These are phyloP conservation scores for Zygoascus tannicola DNA, from an alignment of 805 yeast species.

Conservation along the genomic window DNA sequence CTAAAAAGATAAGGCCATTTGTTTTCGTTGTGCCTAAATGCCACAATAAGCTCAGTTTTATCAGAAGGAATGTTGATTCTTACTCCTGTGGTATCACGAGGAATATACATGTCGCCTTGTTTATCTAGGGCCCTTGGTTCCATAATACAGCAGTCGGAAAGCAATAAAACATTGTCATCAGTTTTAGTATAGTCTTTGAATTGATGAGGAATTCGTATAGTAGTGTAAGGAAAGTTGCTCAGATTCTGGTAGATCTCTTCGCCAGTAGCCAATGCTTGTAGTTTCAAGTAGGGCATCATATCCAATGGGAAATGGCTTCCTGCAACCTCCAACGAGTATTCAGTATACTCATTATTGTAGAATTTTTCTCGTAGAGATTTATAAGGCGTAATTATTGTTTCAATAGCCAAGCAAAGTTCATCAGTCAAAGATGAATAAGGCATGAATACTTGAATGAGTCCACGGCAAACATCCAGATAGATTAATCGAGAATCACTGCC, in stretches of 20 bases:
- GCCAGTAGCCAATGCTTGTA: constrained; percentile 27
- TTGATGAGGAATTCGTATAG: constrained; percentile 37
- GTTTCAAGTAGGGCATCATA: constrained; percentile 1
- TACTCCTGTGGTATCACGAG: constrained; percentile 60
- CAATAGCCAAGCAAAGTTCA: not conserved
- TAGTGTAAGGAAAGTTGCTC: constrained; percentile 49
- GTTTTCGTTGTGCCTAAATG: constrained; percentile 63
- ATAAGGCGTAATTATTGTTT: not conserved
- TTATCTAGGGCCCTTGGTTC: constrained; percentile 48
- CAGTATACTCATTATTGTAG: not conserved
- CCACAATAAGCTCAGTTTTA: constrained; percentile 35
- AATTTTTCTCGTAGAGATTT: not conserved
- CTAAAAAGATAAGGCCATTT: constrained; percentile 88
- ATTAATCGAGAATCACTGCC: not conserved
- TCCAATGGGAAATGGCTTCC: constrained; percentile 1
- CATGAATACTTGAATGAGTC: not conserved
- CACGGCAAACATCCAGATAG: not conserved
- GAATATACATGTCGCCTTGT: constrained; percentile 37
- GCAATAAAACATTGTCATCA: constrained; percentile 42
- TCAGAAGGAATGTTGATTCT: constrained; percentile 40
- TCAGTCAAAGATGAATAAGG: not conserved
- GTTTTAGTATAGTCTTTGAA: constrained; percentile 35
- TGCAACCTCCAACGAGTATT: not conserved
- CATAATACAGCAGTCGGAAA: constrained; percentile 24
- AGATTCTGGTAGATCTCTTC: constrained; percentile 62